Conservation (phyloP, 176 grass and related monocot species). For the Oryza meridionalis region DNA sequence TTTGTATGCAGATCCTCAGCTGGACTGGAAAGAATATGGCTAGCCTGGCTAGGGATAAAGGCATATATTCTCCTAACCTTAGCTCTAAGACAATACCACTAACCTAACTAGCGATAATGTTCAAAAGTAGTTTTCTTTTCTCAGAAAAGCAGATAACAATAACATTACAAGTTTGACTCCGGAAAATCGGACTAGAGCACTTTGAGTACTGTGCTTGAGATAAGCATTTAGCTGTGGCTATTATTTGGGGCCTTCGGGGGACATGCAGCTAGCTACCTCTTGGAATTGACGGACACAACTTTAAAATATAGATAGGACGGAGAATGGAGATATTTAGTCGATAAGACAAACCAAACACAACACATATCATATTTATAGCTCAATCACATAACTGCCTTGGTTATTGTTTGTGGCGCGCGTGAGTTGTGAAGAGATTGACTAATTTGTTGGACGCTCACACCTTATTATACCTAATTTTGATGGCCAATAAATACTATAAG, state of each 20-base stretch:
- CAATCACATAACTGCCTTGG: too few relatives aligned
- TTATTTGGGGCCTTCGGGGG: not conserved
- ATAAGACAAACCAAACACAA: too few relatives aligned
- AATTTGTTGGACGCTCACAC: too few relatives aligned
- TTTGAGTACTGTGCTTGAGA: not conserved
- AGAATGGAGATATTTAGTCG: too few relatives aligned
- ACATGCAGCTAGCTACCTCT: not conserved
- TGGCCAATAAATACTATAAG: too few relatives aligned
- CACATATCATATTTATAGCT: too few relatives aligned
- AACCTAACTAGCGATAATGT: not conserved
- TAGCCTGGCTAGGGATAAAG: not conserved
- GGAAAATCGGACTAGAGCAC: not conserved
- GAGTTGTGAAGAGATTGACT: too few relatives aligned
- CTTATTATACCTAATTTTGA: too few relatives aligned
- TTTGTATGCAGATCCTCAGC: not conserved
- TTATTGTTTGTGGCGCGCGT: too few relatives aligned
- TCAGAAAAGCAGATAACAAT: not conserved
- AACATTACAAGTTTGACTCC: not conserved
- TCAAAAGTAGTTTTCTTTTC: not conserved
- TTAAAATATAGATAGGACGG: too few relatives aligned
- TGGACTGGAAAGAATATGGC: not conserved
- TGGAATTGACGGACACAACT: too few relatives aligned
- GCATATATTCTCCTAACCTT: not conserved
- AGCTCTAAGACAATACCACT: not conserved
- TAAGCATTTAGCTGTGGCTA: not conserved